A percentile compares a stretch with the other conserved stretches of the same genome.
Conservation (phyloP, 1,139 yeast genomes). For the Spathaspora sp. region DNA sequence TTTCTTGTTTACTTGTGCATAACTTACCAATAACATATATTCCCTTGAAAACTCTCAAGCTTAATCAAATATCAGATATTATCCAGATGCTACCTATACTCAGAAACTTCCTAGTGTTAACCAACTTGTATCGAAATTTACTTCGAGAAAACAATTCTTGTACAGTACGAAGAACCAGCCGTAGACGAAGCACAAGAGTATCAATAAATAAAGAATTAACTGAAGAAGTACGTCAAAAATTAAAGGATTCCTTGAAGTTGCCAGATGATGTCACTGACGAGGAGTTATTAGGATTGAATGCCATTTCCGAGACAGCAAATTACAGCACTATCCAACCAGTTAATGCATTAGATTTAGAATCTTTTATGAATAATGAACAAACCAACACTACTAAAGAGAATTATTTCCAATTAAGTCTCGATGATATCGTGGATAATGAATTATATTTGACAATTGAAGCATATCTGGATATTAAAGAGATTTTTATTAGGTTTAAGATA, state of each 20-base stretch:
- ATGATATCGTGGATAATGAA: conserved; percentile 28
- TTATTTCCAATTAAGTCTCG: conserved; percentile 22
- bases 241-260: conserved; percentile 37
- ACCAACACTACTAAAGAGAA: conserved; percentile 9
- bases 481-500: conserved; percentile 24
- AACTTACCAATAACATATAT: conserved; percentile 16
- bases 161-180: conserved; percentile 1
- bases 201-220: conserved; percentile 14
- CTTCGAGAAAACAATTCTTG: not conserved
- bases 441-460: conserved; percentile 25
- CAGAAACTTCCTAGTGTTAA: conserved; percentile 32
- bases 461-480: conserved; percentile 12
- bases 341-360: conserved; percentile 21
- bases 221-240: conserved; percentile 27
- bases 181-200: conserved; percentile 14
- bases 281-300: conserved; percentile 37
- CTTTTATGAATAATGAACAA: conserved; percentile 20
- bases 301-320: conserved; percentile 22
- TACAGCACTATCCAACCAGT: conserved; percentile 22
- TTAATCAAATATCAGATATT: conserved; percentile 26
- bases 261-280: conserved; percentile 41
- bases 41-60: conserved; percentile 21
- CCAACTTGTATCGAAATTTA: conserved; percentile 19
- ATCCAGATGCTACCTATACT: conserved; percentile 27
- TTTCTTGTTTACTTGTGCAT: conserved; percentile 11